A percentile compares a stretch with the other conserved stretches of the same genome.
Conservation (phyloP, 148 eudicot species). For the Rhododendron ovatum region DNA sequence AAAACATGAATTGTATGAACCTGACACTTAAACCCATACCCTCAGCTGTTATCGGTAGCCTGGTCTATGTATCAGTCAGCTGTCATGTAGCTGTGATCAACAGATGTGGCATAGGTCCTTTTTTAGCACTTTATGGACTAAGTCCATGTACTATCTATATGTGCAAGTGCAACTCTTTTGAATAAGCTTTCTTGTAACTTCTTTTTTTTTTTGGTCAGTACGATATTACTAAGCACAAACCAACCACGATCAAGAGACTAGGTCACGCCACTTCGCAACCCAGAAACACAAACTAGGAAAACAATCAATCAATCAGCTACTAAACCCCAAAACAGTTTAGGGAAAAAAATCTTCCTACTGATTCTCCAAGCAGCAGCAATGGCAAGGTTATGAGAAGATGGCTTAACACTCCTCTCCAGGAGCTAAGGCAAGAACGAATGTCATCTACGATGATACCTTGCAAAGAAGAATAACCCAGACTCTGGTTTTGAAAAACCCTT, state of each 20-base stretch:
- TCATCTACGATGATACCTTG: not conserved
- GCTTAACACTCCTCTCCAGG: not conserved
- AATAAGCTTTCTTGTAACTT: not conserved
- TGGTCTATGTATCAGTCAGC: not conserved
- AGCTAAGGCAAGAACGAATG: not conserved
- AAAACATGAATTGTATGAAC: not conserved
- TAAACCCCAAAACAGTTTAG: not conserved
- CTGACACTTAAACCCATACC: not conserved
- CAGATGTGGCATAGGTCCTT: not conserved
- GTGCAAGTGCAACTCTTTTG: not conserved
- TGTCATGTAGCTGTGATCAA: not conserved
- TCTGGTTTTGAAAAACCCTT: not conserved
- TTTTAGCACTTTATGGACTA: not conserved
- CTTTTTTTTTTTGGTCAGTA: too few relatives aligned
- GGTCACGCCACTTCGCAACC: too few relatives aligned
- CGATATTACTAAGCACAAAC: too few relatives aligned
- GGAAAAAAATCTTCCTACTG: not conserved
- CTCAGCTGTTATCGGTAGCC: not conserved
- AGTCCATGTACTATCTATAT: not conserved
- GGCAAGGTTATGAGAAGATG: not conserved
- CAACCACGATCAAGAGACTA: too few relatives aligned
- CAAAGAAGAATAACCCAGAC: not conserved
- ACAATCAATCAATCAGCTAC: not conserved
- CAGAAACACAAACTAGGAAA: too few relatives aligned
- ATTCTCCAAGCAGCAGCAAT: not conserved